Percentiles rank a stretch among this genome's conserved stretches.
phyloP scores from a whole-genome alignment of 169 alveolate species.

The Plasmodium gallinaceum region DNA sequence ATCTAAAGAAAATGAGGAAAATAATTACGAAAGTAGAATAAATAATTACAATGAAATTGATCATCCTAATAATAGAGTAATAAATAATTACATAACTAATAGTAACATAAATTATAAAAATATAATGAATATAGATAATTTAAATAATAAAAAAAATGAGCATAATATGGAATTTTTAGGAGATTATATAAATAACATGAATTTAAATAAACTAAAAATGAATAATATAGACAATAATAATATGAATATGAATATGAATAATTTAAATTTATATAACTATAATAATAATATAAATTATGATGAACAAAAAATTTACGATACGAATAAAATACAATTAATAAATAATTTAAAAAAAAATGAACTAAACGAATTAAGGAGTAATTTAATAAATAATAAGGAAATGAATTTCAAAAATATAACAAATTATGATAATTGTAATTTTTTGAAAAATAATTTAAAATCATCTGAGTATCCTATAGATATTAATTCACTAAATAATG shows the following conservation, averaged over 20 bases:
- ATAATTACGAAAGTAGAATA: too few species aligned
- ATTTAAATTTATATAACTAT: neutral
- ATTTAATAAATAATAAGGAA: neutral
- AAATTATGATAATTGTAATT: neutral
- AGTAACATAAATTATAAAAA: neutral
- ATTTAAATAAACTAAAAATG: neutral
- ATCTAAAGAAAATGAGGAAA: too few species aligned
- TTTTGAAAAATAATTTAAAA: neutral
- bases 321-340: neutral
- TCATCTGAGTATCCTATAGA: neutral
- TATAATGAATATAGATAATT: neutral
- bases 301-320: neutral
- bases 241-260: neutral
- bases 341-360: neutral
- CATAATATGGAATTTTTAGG: neutral
- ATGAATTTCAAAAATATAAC: neutral
- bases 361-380: neutral
- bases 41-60: too few species aligned
- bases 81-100: neutral
- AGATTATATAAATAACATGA: neutral
- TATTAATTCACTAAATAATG: neutral
- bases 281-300: neutral
- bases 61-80: too few species aligned
- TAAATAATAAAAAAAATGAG: neutral
- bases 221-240: neutral